Conservation (phyloP, 2,329 filamentous ascomycete species). For the Blastomyces gilchristii region DNA sequence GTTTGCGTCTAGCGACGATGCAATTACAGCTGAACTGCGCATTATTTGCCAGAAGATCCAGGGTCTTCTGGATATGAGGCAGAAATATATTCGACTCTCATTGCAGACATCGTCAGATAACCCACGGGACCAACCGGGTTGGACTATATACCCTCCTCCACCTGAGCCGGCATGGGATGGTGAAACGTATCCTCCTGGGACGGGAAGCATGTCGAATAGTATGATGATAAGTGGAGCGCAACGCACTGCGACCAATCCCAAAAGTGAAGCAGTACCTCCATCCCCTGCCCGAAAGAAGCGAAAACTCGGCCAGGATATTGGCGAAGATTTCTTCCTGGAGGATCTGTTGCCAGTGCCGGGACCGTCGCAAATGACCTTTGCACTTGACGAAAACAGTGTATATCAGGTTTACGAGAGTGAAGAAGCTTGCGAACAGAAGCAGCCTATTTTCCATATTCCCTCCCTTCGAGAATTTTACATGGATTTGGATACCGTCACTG, state of each 20-base stretch:
- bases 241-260: conserved; percentile 21
- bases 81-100: conserved; percentile 80
- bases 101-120: conserved; percentile 75
- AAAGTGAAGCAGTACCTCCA: conserved; percentile 24
- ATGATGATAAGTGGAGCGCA: conserved; percentile 16
- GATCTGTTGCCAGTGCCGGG: conserved; percentile 66
- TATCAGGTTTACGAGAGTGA: conserved; percentile 81
- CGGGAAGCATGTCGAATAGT: conserved; percentile 23
- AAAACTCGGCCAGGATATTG: conserved; percentile 82
- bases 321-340: conserved; percentile 78
- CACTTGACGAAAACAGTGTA: conserved; percentile 72
- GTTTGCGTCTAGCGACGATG: conserved; percentile 61
- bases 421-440: conserved; percentile 50
- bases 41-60: conserved; percentile 86
- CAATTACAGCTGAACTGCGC: conserved; percentile 72
- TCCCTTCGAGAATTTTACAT: conserved; percentile 93
- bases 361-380: conserved; percentile 61
- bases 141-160: conserved; percentile 83
- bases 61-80: conserved; percentile 73
- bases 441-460: conserved; percentile 72
- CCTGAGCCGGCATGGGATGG: conserved; percentile 84
- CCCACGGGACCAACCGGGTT: conserved; percentile 70
- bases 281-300: conserved; percentile 51
- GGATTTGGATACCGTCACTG: conserved; percentile 76
- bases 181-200: conserved; percentile 38